phyloP scores from a whole-genome alignment of 2,329 filamentous ascomycete genomes.

The Rachicladosporium sp. region DNA sequence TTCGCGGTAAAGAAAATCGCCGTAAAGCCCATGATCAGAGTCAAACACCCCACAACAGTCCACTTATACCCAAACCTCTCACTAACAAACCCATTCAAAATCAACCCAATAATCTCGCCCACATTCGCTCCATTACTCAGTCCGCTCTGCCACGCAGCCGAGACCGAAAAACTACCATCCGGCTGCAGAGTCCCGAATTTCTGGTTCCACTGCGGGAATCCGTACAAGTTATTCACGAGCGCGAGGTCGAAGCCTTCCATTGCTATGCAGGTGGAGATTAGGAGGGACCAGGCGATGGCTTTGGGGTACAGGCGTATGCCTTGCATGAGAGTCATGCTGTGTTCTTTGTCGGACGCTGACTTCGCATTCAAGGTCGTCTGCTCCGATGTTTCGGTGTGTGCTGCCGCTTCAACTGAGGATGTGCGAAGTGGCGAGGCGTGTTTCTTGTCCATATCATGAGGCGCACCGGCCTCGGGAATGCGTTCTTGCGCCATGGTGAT shows the following conservation, averaged over 20 bases:
- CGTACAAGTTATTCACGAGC: constrained; percentile 69
- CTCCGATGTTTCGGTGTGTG: no score
- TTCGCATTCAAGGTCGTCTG: constrained; percentile 19
- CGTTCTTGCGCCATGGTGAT: no score
- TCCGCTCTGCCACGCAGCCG: constrained; percentile 36
- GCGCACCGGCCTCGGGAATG: no score
- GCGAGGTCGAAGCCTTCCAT: constrained; percentile 87
- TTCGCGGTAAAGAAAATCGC: constrained; percentile 39
- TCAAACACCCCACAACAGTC: constrained; percentile 34
- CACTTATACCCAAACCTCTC: constrained; percentile 33
- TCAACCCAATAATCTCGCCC: constrained; percentile 29
- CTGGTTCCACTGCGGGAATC: constrained; percentile 33
- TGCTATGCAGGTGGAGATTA: constrained; percentile 77
- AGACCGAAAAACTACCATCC: constrained; percentile 30
- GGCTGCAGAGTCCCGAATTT: constrained; percentile 31
- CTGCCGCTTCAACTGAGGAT: no score
- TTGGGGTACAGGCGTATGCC: constrained; percentile 76
- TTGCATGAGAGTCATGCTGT: constrained; percentile 49
- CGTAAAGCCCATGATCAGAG: constrained; percentile 32
- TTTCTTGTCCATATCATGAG: no score
- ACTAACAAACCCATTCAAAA: constrained; percentile 35
- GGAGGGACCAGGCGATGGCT: constrained; percentile 68
- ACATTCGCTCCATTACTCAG: constrained; percentile 36
- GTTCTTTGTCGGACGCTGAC: constrained; percentile 36
- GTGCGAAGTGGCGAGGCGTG: no score